Evolutionary conservation across 352 stramenopile genomes (phyloP), one percentile per base, ranked within the genome.

Genomic region (Globisporangium takayamanum): DNA sequence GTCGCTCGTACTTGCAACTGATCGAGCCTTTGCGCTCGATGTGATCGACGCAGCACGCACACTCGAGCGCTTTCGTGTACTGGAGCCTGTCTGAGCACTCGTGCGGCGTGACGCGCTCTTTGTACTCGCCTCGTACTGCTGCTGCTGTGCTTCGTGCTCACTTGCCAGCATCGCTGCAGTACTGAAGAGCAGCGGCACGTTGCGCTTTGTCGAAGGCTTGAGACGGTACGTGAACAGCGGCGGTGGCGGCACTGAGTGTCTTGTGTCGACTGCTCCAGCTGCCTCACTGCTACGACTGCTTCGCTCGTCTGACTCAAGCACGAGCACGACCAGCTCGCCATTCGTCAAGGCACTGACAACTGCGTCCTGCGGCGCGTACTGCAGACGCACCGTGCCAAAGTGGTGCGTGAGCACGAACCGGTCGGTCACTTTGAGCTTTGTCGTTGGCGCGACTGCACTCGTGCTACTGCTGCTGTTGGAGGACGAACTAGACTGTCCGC

Each of bases 281-380:
- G 15, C 16, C 25, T 36, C 30, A 22, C 22, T 37, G 36, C 28
- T 37, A 25, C 18, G 41, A 14, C 15, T 33, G 15, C 20, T n/a
- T 33, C 44, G 20, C 2, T 57, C 46, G 12, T 55, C 59, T 7
- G 48, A 63, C 14, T 18, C 16, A 20, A 59, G 25, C 18, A 72
- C 48, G 25, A 80, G 42, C n/a, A 84, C 72, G 5, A 84, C 50
- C 22, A 84, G 54, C 59, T 84, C 72, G 16, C 74, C 72, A 28
- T 73, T 78, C 22, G 58, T 53, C 6, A 84, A 18, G 14, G 68
- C 66, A 6, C 55, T 67, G 1, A 53, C 51, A 7, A 80, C 64
- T 4, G 53, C 47, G n/a, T 72, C 70, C 1, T 26, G 61, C 10
- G 52, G 18, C 12, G 58, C 59, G 44, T 62, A 78, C 15, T 53